Evolutionary conservation across 2,329 filamentous ascomycete genomes (phyloP).

Genomic region (Emericellopsis atlantica): DNA sequence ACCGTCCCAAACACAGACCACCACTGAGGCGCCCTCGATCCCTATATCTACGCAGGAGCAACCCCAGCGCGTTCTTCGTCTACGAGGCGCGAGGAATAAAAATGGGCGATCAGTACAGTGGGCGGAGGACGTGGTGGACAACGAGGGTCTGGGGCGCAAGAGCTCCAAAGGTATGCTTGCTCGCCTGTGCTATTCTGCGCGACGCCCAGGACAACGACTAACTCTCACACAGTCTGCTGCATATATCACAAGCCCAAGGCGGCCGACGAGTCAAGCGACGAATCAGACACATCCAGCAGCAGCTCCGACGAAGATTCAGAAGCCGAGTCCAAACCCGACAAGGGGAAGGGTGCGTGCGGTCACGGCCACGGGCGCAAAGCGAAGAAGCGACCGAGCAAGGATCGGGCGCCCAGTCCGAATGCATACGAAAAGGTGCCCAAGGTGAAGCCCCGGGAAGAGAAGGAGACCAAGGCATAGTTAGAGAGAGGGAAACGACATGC

Average conservation of each 20-base stretch:
- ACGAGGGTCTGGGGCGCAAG: constrained; percentile 89
- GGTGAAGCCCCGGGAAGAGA: constrained; percentile 20
- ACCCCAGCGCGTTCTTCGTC: constrained; percentile 30
- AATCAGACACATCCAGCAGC: constrained; percentile 45
- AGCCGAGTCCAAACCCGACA: constrained; percentile 13
- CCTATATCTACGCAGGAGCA: constrained; percentile 11
- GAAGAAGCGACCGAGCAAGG: constrained; percentile 15
- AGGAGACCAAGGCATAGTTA: constrained; percentile 10
- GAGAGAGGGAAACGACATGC: not conserved
- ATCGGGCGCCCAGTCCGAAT: constrained; percentile 56
- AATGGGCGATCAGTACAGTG: constrained; percentile 63
- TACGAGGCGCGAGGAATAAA: constrained; percentile 34
- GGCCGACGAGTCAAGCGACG: constrained; percentile 70
- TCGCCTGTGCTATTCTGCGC: not conserved
- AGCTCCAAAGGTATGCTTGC: constrained; percentile 66
- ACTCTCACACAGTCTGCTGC: constrained; percentile 64
- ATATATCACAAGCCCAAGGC: constrained; percentile 85
- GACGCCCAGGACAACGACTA: not conserved
- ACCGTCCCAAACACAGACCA: constrained; percentile 18
- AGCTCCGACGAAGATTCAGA: constrained; percentile 38
- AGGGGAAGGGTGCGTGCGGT: constrained; percentile 27
- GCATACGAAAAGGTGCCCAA: constrained; percentile 66
- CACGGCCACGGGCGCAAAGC: constrained; percentile 13
- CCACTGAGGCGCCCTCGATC: constrained; percentile 15
- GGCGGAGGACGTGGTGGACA: constrained; percentile 89